These are phyloP conservation scores for Solanum habrochaites DNA, from an alignment of 257 asterid species.

Conservation along the genomic window DNA sequence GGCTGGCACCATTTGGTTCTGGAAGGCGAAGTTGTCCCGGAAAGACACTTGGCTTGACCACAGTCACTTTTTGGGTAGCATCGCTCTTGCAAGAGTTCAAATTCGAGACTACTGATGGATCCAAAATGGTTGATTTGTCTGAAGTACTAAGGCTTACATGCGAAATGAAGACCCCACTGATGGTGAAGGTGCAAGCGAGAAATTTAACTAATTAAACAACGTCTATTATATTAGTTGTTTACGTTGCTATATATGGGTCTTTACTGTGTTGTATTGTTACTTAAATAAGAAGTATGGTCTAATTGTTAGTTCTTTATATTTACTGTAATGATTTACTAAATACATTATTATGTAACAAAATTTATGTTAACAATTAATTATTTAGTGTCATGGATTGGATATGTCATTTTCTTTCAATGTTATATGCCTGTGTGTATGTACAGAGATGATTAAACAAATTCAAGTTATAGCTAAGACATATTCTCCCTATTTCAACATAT, in stretches of 20 bases:
- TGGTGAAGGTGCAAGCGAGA: not conserved
- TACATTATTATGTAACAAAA: not conserved
- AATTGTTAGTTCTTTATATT: not conserved
- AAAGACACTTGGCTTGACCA: constrained; percentile 15
- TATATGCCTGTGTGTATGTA: not conserved
- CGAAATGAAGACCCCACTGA: constrained; percentile 13
- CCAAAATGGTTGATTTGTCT: not conserved
- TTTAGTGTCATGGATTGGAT: not conserved
- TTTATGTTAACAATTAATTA: not conserved
- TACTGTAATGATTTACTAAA: not conserved
- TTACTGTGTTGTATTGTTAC: not conserved
- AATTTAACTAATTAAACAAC: not conserved
- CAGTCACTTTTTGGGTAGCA: constrained; percentile 23
- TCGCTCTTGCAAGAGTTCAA: constrained; percentile 5
- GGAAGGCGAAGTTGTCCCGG: constrained; percentile 22
- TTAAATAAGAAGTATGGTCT: not conserved
- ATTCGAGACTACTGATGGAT: not conserved
- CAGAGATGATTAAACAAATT: not conserved
- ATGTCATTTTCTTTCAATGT: not conserved
- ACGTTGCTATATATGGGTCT: not conserved
- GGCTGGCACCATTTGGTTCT: constrained; percentile 28
- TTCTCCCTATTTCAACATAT: not conserved
- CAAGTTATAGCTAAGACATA: not conserved
- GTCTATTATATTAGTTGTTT: not conserved
- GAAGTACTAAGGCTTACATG: constrained; percentile 15